Evolutionary conservation across 1,284 basidiomycete genomes (phyloP), one percentile per base, ranked within the genome.

Genomic region (Cutaneotrichosporon cutaneum): DNA sequence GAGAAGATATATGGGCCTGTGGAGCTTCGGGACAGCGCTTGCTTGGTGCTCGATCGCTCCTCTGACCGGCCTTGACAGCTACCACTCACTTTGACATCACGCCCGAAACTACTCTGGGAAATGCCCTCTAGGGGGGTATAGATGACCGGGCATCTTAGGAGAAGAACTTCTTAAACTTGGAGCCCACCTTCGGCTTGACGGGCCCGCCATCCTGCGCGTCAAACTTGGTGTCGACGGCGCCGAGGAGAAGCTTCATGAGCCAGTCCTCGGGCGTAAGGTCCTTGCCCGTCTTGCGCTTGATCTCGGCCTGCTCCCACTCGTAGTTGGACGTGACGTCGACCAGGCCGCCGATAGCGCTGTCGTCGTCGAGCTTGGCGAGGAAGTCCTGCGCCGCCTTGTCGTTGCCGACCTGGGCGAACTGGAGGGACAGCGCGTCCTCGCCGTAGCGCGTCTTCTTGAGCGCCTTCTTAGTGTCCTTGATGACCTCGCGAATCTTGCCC

Each of bases 161-260:
- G 27, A 51, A 51, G 48, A 51, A 51, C 48, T 51, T 51, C 48
- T 51, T 51, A 18, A 51, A 32, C 48, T 51, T 51, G 26, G 30
- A 30, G 30, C 13, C 11, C 27, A 7, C 48, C 59, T 61, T 56
- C 39, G 4, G 30, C 30, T 47, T 48, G 9, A 36, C 18, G 5
- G 16, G 55, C 22, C n/a, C 27, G 18, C 56, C 57, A 45, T 62
- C 77, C 64, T 78, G 76, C 64, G 70, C 70, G 63, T 76, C 75
- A 67, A 74, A 76, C n/a, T 68, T 72, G 16, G 66, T 64, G 68
- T 72, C 72, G 58, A 74, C 72, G 21, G 72, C 68, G 45, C 73
- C 71, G 68, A 72, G 69, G 48, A 71, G 62, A 18, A 70, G 60
- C 63, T 65, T 51, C 48, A 51, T 30, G 26, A 51, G 48, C 48